These are phyloP conservation scores for Macrotyloma uniflorum DNA, from an alignment of 306 rosid species.

Conservation along the genomic window DNA sequence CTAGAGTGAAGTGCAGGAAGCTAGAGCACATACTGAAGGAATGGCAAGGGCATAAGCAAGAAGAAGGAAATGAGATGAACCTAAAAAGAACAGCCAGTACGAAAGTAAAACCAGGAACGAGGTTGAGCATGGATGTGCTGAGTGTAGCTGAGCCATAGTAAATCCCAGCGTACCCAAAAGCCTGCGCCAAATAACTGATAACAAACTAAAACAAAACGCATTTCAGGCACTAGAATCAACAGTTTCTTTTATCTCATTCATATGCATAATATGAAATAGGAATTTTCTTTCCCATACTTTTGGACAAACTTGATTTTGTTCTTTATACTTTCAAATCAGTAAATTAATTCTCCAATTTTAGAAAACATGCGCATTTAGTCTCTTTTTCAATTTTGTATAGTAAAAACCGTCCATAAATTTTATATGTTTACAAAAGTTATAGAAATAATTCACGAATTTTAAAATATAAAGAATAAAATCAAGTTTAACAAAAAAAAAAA, in stretches of 20 bases:
- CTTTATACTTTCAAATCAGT: too few species aligned
- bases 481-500: too few species aligned
- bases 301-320: too few species aligned
- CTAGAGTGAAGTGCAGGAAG: not conserved
- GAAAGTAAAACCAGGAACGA: constrained; percentile 78
- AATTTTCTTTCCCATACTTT: too few species aligned
- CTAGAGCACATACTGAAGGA: not conserved
- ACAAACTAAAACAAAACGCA: not conserved
- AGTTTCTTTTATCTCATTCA: not conserved
- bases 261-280: not conserved
- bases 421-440: too few species aligned
- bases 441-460: too few species aligned
- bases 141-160: constrained; percentile 77
- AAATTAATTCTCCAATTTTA: too few species aligned
- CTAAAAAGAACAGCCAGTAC: constrained; percentile 65
- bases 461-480: too few species aligned
- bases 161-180: constrained; percentile 73
- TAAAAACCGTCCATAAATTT: too few species aligned
- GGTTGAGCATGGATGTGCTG: constrained; percentile 75
- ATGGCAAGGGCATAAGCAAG: not conserved
- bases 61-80: constrained; percentile 35
- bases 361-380: too few species aligned
- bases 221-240: constrained; percentile 1
- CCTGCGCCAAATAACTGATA: constrained; percentile 56
- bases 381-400: too few species aligned